Evolutionary conservation across 225 moss, liverwort and hornwort genomes (phyloP).

Genomic region (Physcomitrellopsis africana): DNA sequence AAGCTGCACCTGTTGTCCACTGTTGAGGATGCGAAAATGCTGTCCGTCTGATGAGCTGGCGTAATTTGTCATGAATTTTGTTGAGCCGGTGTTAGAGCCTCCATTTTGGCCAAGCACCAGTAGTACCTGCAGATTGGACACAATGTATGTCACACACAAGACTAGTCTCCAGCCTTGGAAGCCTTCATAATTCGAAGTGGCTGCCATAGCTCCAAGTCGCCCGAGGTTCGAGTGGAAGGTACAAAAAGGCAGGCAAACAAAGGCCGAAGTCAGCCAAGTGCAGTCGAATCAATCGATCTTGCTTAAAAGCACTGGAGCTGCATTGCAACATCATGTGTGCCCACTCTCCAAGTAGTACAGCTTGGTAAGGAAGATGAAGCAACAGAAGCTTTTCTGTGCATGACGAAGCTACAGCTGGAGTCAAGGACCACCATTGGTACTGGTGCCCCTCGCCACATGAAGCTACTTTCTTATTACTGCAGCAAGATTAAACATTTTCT

Average conservation of each 20-base stretch:
- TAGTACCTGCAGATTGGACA: conserved; percentile 15
- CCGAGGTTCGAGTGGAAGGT: not conserved
- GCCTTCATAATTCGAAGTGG: conserved; percentile 7
- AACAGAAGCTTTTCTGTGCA: conserved; percentile 26
- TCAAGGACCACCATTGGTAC: conserved; percentile 28
- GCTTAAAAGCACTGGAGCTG: conserved; percentile 7
- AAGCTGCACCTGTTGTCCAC: conserved; percentile 52
- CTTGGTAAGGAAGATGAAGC: conserved; percentile 13
- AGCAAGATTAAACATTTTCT: conserved; percentile 16
- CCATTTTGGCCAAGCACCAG: conserved; percentile 29
- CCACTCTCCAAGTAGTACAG: not conserved
- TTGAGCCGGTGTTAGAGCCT: conserved; percentile 1
- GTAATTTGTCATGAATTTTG: conserved; percentile 45
- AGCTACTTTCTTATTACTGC: conserved; percentile 11
- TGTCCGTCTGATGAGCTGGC: conserved; percentile 44
- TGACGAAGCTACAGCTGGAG: conserved; percentile 30
- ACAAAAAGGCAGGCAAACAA: not conserved
- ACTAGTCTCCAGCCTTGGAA: conserved; percentile 24
- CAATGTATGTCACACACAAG: conserved; percentile 26
- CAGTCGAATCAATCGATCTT: conserved; percentile 7
- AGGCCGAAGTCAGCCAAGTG: conserved; percentile 6
- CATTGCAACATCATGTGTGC: conserved; percentile 18
- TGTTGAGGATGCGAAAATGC: conserved; percentile 49
- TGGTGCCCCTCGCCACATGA: conserved; percentile 4
- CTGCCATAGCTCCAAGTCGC: conserved; percentile 23